Base-by-base conservation (phyloP, 2,329 filamentous ascomycete species). In the Myriosclerotinia curreyana region DNA sequence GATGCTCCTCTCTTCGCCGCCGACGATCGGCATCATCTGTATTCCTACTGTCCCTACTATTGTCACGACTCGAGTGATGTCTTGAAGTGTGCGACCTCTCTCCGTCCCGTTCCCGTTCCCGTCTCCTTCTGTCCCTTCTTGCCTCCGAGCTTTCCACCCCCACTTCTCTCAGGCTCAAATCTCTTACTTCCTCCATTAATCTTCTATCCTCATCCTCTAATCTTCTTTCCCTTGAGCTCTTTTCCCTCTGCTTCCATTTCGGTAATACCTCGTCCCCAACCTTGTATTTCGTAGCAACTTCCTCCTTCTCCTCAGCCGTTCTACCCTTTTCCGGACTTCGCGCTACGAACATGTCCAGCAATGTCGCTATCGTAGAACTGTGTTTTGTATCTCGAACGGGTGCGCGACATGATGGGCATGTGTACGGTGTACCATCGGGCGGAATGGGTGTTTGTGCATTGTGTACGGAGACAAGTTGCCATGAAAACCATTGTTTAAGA, bases 401-500 rank as follows among this genome's bases (percentile, higher is more conserved):
- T 53, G 92, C 91, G 69, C 95, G 91, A 78, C 95, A 99, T 78
- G 92, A 90, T 49, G 95, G 95, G 78, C 95, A 99, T 53, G 92
- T 97, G 76, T 92, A 96, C 73, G 83, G 74, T 14, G 67, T 69
- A 8, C 68, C 58, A 34, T 67, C 67, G 11, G 68, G 44, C n/a
- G 70, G 65, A 17, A 71, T 61, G 20, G 72, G 65, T 38, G 66
- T 69, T 52, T 68, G 67, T 31, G 69, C 65, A 59, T 69, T 72
- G 58, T 69, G 71, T 54, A 66, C 64, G 12, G 69, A 68, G 28
- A 66, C 68, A 20, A 71, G 67, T 76, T 96, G 92, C 77, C 87
- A 95, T 68, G 82, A 80, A 75, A 98, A 99, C 95, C 95, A 99
- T 79, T 96, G 92, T 76, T 96, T 96, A 65, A 98, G 77, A 75